Evolutionary conservation across 2,329 filamentous ascomycete species (phyloP).

Genomic region (Aspergillus thermomutatus): DNA sequence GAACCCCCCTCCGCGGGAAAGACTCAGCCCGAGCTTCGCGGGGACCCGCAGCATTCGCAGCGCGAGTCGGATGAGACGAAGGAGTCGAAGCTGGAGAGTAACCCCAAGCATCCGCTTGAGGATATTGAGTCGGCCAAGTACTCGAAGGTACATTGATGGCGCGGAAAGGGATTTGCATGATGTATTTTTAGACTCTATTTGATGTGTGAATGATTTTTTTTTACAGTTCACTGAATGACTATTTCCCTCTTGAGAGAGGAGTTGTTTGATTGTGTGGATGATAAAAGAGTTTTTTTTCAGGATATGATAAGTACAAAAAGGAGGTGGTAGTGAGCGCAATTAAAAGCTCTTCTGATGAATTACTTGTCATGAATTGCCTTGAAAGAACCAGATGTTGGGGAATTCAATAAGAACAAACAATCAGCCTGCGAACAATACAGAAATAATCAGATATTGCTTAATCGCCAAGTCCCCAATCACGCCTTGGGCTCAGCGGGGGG

Average conservation of each 20-base stretch:
- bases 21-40: constrained; percentile 50
- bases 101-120: constrained; percentile 41
- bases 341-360: background rate
- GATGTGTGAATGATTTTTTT: background rate
- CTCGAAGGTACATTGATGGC: constrained; percentile 9
- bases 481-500: constrained; percentile 28
- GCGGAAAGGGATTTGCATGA: background rate
- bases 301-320: background rate
- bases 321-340: background rate
- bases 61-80: constrained; percentile 26
- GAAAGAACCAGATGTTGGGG: too few relatives aligned
- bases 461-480: constrained; percentile 7
- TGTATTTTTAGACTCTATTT: background rate
- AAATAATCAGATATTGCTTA: too few relatives aligned
- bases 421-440: too few relatives aligned
- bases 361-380: background rate
- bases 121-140: constrained; percentile 36
- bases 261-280: too few relatives aligned
- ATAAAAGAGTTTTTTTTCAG: too few relatives aligned
- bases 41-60: constrained; percentile 33
- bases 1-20: constrained; percentile 57
- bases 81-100: constrained; percentile 33
- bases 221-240: too few relatives aligned
- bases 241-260: background rate
- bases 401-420: too few relatives aligned